Conservation (phyloP, 495 filamentous ascomycete species). For the Oidiodendron maius region DNA sequence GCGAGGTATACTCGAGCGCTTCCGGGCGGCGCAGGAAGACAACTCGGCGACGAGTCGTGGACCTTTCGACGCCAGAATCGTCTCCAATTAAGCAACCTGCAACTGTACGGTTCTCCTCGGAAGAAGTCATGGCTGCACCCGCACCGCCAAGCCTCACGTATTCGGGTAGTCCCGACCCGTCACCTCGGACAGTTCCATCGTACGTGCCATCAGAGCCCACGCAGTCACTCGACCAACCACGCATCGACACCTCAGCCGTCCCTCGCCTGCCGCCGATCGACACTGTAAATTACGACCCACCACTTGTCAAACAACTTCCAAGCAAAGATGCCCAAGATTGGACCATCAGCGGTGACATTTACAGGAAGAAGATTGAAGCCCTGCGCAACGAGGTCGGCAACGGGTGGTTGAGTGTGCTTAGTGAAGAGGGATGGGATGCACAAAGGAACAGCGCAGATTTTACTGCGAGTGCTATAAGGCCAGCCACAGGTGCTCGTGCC, state of each 20-base stretch:
- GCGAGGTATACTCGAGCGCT: conserved; percentile 46
- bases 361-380: conserved; percentile 78
- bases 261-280: conserved; percentile 34
- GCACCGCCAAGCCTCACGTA: conserved; percentile 17
- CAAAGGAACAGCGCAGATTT: conserved; percentile 28
- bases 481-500: conserved; percentile 34
- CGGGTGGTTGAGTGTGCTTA: conserved; percentile 78
- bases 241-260: conserved; percentile 37
- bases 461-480: conserved; percentile 27
- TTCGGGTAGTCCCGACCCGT: conserved; percentile 22
- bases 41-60: conserved; percentile 72
- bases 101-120: conserved; percentile 11
- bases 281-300: conserved; percentile 31
- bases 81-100: conserved; percentile 22
- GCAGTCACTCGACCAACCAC: conserved; percentile 28
- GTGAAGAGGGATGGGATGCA: conserved; percentile 62
- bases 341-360: conserved; percentile 69
- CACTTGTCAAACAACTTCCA: conserved; percentile 28
- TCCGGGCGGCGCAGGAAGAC: conserved; percentile 38
- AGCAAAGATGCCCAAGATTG: conserved; percentile 51
- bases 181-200: conserved; percentile 15
- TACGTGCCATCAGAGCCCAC: conserved; percentile 17
- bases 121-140: conserved; percentile 9
- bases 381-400: conserved; percentile 77
- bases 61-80: conserved; percentile 63